phyloP scores from a whole-genome alignment of 768 basidiomycete genomes.

The Mycena capillaripes region DNA sequence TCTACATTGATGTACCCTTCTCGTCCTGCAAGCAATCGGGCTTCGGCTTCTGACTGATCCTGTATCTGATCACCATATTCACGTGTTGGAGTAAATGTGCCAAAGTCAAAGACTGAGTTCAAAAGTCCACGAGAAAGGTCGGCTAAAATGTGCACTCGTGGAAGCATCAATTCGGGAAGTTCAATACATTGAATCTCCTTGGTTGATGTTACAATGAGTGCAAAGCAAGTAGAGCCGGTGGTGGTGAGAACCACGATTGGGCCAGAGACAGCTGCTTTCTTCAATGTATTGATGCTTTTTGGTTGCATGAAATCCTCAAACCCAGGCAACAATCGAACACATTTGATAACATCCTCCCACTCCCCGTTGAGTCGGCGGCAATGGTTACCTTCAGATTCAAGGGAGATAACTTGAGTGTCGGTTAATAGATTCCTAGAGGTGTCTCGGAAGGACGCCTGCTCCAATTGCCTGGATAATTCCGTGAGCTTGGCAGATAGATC shows the following conservation, averaged over 20 bases:
- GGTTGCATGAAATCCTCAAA: no score
- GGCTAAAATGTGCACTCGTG: background rate
- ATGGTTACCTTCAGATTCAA: conserved; percentile 34
- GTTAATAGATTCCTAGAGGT: no score
- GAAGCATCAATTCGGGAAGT: no score
- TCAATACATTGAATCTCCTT: background rate
- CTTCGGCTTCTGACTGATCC: background rate
- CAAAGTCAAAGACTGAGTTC: background rate
- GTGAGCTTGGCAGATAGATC: conserved; percentile 1
- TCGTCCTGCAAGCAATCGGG: background rate
- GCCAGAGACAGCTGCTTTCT: background rate
- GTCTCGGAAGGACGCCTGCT: no score
- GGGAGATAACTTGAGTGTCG: conserved; percentile 18
- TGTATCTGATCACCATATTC: background rate
- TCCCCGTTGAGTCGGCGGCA: conserved; percentile 38
- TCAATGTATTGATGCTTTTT: background rate
- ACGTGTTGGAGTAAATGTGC: no score
- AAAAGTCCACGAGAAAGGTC: background rate
- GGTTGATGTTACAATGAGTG: conserved; percentile 18
- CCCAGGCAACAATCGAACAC: conserved; percentile 8
- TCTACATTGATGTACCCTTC: no score
- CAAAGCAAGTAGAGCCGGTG: conserved; percentile 24
- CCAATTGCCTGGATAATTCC: no score
- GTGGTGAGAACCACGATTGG: conserved; percentile 20
- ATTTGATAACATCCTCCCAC: conserved; percentile 34